Conservation (phyloP, 2,329 filamentous ascomycete species). For the Beauveria varroae region DNA sequence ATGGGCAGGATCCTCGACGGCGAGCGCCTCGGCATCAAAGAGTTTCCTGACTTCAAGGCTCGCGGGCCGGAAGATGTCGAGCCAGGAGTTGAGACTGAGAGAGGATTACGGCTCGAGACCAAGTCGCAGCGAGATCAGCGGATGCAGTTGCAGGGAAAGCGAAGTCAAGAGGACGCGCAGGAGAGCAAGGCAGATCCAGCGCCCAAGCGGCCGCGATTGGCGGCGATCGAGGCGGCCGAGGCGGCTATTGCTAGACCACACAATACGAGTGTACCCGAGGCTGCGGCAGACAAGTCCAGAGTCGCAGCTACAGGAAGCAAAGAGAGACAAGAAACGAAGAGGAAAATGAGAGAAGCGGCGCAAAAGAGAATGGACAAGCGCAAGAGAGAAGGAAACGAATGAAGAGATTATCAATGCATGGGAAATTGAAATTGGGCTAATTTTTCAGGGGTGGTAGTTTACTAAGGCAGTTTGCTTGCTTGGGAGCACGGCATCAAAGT, state of each 20-base stretch:
- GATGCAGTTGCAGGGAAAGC: too few relatives aligned
- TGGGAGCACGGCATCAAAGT: neutral
- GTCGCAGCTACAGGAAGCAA: too few relatives aligned
- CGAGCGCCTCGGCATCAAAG: slow-evolving; percentile 15
- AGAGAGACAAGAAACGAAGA: too few relatives aligned
- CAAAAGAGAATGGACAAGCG: neutral
- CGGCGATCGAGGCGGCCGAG: too few relatives aligned
- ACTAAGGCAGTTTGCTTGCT: neutral
- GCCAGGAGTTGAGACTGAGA: neutral
- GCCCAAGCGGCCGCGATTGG: neutral
- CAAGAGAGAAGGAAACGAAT: neutral
- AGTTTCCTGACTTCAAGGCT: slow-evolving; percentile 16
- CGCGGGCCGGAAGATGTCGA: neutral
- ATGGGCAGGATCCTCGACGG: slow-evolving; percentile 31
- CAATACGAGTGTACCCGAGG: too few relatives aligned
- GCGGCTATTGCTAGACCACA: too few relatives aligned
- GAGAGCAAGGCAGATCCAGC: neutral
- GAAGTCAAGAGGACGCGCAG: neutral
- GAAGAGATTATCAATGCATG: neutral
- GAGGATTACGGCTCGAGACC: neutral
- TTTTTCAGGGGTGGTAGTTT: neutral
- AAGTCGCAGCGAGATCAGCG: neutral
- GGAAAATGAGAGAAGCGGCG: too few relatives aligned
- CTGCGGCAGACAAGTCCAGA: too few relatives aligned
- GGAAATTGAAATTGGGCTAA: neutral